phyloP scores from a whole-genome alignment of 352 stramenopile species.

The Phytophthora citrophthora region DNA sequence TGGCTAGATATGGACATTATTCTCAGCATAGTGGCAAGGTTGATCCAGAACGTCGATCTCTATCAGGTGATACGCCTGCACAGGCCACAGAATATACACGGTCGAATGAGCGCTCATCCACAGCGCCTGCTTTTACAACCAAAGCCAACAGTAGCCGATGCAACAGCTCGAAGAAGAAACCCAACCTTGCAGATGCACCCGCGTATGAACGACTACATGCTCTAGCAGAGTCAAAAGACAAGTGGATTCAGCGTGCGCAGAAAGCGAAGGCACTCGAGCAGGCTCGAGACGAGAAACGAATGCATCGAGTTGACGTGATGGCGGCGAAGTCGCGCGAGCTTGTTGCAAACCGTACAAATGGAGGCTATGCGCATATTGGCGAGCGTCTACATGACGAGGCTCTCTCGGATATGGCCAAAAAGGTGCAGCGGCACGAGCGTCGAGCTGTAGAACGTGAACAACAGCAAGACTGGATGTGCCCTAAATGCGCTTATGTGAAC shows the following conservation, averaged over 20 bases:
- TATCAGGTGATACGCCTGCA: conserved; percentile 35
- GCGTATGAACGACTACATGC: conserved; percentile 76
- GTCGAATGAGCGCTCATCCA: conserved; percentile 10
- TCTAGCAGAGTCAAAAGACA: conserved; percentile 71
- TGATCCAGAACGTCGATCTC: conserved; percentile 27
- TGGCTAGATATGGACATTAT: conserved; percentile 81
- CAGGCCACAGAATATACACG: conserved; percentile 45
- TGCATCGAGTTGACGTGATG: conserved; percentile 52
- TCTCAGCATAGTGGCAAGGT: conserved; percentile 72
- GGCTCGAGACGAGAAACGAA: conserved; percentile 47
- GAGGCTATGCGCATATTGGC: conserved; percentile 68
- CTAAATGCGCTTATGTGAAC: conserved; percentile 78
- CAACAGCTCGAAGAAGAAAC: conserved; percentile 39
- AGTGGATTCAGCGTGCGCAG: conserved; percentile 76
- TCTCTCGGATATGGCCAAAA: conserved; percentile 69
- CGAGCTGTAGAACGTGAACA: conserved; percentile 50
- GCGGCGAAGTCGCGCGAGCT: conserved; percentile 68
- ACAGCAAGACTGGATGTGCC: conserved; percentile 80
- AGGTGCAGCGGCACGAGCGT: conserved; percentile 52
- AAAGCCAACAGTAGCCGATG: conserved; percentile 8
- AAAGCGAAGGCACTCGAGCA: conserved; percentile 71
- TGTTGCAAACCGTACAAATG: conserved; percentile 54
- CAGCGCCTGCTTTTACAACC: conserved; percentile 31
- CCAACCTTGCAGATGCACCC: conserved; percentile 31
- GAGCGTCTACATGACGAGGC: conserved; percentile 81